These are phyloP conservation scores for Erysimum cheiranthoides DNA, from an alignment of 345 rosid species.

Conservation along the genomic window DNA sequence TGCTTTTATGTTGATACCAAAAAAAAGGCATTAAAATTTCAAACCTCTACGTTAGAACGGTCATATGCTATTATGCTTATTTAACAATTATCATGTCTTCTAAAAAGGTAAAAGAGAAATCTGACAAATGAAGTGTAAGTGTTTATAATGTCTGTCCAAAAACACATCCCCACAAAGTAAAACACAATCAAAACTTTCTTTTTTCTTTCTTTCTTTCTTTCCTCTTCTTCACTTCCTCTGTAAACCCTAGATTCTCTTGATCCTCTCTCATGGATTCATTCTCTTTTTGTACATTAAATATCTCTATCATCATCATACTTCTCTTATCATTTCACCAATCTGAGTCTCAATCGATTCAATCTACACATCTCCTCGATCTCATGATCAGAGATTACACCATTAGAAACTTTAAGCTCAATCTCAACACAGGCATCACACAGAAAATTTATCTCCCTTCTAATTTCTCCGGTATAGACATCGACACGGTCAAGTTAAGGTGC, in stretches of 20 bases:
- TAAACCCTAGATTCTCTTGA: conserved; percentile 22
- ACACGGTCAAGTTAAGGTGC: conserved; percentile 43
- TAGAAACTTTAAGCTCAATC: conserved; percentile 54
- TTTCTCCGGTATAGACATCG: conserved; percentile 67
- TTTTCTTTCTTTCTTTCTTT: conserved; percentile 21
- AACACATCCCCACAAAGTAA: conserved; percentile 33
- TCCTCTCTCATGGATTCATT: conserved; percentile 44
- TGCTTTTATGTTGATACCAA: conserved; percentile 27
- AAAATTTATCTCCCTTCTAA: conserved; percentile 67
- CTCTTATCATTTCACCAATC: conserved; percentile 43
- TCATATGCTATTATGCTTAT: conserved; percentile 25
- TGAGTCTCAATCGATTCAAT: conserved; percentile 58
- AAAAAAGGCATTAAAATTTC: not conserved
- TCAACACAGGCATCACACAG: conserved; percentile 66
- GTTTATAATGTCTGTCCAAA: conserved; percentile 39
- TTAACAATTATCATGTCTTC: conserved; percentile 17
- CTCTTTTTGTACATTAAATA: conserved; percentile 21
- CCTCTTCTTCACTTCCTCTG: conserved; percentile 35
- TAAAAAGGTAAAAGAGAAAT: conserved; percentile 36
- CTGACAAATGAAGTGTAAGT: conserved; percentile 32
- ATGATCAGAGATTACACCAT: conserved; percentile 77
- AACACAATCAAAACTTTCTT: conserved; percentile 19
- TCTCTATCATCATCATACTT: conserved; percentile 24
- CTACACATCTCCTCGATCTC: conserved; percentile 68
- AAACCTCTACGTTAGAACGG: conserved; percentile 37